Evolutionary conservation across 2,329 filamentous ascomycete genomes (phyloP).

Genomic region (Pseudocercospora ulei): DNA sequence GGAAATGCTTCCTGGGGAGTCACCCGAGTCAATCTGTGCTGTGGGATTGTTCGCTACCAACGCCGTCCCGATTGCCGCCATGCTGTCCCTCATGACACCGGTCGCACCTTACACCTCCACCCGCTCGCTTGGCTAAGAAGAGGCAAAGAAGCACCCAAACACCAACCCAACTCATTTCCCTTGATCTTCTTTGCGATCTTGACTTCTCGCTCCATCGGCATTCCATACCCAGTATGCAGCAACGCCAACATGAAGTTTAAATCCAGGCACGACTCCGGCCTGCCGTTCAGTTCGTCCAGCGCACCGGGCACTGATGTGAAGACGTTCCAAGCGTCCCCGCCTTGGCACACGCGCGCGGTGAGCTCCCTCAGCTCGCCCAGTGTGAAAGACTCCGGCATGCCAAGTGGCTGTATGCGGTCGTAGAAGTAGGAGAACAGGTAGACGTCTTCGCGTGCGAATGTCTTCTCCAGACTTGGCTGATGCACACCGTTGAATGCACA

Average conservation of each 20-base stretch:
- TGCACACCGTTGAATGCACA: constrained; percentile 98
- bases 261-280: constrained; percentile 88
- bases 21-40: background rate
- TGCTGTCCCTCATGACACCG: constrained; percentile 15
- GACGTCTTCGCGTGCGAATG: constrained; percentile 80
- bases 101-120: constrained; percentile 26
- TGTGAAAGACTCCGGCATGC: constrained; percentile 97
- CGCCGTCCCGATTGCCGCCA: constrained; percentile 12
- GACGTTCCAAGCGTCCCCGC: constrained; percentile 72
- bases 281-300: constrained; percentile 64
- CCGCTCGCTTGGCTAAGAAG: constrained; percentile 29
- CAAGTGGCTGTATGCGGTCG: constrained; percentile 83
- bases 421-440: constrained; percentile 98
- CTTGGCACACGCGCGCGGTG: constrained; percentile 72
- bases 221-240: constrained; percentile 91
- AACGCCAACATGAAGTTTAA: constrained; percentile 93
- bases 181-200: constrained; percentile 99
- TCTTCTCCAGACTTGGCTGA: constrained; percentile 84
- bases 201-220: constrained; percentile 92
- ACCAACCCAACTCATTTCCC: constrained; percentile 94
- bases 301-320: constrained; percentile 70
- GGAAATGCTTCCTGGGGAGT: background rate
- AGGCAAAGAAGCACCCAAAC: constrained; percentile 67
- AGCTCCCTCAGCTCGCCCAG: constrained; percentile 81
- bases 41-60: constrained; percentile 8